Evolutionary conservation across 2,329 filamentous ascomycete genomes (phyloP).

Genomic region (Alternaria angustiovoidea): DNA sequence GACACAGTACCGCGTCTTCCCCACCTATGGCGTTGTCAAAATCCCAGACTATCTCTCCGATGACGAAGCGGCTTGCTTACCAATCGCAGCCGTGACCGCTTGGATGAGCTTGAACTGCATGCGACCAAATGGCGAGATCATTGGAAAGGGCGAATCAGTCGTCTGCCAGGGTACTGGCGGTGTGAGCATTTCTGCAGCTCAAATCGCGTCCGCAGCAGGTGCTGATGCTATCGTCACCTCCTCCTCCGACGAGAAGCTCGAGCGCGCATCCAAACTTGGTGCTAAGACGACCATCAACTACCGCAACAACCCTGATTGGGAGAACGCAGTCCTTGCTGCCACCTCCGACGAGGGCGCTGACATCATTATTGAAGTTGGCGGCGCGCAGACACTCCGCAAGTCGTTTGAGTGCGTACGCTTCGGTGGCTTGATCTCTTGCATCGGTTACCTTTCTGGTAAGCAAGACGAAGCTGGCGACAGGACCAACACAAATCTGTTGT

Average conservation of each 20-base stretch:
- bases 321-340: slow-evolving; percentile 62
- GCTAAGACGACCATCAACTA: slow-evolving; percentile 70
- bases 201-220: slow-evolving; percentile 55
- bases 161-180: slow-evolving; percentile 57
- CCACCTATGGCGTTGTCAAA: slow-evolving; percentile 63
- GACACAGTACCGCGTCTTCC: slow-evolving; percentile 67
- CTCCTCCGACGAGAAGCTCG: slow-evolving; percentile 63
- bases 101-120: slow-evolving; percentile 72
- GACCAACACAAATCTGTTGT: slow-evolving; percentile 67
- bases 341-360: slow-evolving; percentile 55
- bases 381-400: slow-evolving; percentile 58
- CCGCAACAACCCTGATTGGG: slow-evolving; percentile 65
- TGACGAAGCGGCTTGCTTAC: slow-evolving; percentile 67
- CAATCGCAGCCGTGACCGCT: slow-evolving; percentile 69
- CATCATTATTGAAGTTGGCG: slow-evolving; percentile 62
- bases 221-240: slow-evolving; percentile 65
- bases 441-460: slow-evolving; percentile 60
- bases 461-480: slow-evolving; percentile 63
- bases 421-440: slow-evolving; percentile 52
- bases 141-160: slow-evolving; percentile 51
- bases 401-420: slow-evolving; percentile 55
- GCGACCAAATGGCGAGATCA: slow-evolving; percentile 61
- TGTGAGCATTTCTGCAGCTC: slow-evolving; percentile 51
- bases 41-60: slow-evolving; percentile 65
- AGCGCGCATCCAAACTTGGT: slow-evolving; percentile 63